Conservation (phyloP, 2,329 filamentous ascomycete species). For the Teratosphaeria pseudoeucalypti region DNA sequence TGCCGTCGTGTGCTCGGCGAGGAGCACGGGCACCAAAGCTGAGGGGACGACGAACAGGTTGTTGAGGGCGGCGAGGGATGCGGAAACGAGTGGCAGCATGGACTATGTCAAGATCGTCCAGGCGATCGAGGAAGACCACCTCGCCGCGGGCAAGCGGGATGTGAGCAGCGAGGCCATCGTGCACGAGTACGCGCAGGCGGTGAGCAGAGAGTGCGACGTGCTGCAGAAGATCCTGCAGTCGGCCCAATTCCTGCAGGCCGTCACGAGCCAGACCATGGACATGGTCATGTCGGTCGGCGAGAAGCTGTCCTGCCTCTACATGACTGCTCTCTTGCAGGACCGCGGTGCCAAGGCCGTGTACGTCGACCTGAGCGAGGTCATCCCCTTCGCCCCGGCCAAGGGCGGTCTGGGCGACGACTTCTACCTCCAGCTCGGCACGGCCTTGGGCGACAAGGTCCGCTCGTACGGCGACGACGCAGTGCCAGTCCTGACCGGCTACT, state of each 20-base stretch:
- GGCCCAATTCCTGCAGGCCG: conserved; percentile 46
- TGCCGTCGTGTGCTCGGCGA: conserved; percentile 88
- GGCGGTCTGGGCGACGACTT: conserved; percentile 38
- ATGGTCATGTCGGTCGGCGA: conserved; percentile 91
- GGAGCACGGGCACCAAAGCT: conserved; percentile 87
- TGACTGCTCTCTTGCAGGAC: conserved; percentile 75
- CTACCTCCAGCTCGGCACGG: conserved; percentile 33
- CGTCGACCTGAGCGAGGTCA: conserved; percentile 74
- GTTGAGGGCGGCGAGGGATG: conserved; percentile 35
- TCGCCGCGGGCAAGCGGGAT: conserved; percentile 51
- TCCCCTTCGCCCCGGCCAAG: conserved; percentile 47
- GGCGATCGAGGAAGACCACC: conserved; percentile 73
- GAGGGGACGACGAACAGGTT: conserved; percentile 86
- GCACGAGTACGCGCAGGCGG: conserved; percentile 51
- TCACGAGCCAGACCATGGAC: conserved; percentile 43
- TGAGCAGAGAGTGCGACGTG: conserved; percentile 69
- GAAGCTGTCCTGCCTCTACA: conserved; percentile 87
- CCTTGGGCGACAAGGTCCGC: conserved; percentile 33
- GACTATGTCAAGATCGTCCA: conserved; percentile 66
- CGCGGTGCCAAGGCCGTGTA: conserved; percentile 75
- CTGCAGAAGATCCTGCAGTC: conserved; percentile 64
- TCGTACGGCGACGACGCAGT: conserved; percentile 36
- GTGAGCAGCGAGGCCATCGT: conserved; percentile 28
- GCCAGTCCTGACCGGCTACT: conserved; percentile 68
- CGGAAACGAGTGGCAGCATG: conserved; percentile 31